Conservation (phyloP, 495 filamentous ascomycete species). For the Penicillium fimorum region DNA sequence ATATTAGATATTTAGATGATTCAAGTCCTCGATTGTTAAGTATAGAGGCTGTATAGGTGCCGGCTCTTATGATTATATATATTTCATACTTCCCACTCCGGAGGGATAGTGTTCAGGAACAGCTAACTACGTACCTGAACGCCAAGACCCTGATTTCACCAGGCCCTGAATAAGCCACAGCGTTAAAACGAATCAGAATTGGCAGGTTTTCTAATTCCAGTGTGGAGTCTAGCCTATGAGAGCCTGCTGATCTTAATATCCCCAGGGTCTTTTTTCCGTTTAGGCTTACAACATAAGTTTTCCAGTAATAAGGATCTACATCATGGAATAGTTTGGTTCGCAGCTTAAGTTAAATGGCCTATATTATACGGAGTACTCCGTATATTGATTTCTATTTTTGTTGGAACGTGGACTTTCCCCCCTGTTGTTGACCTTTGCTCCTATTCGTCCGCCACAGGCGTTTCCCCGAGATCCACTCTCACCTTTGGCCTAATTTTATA, state of each 20-base stretch:
- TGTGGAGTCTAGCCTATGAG: background rate
- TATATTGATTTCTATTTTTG: background rate
- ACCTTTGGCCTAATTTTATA: background rate
- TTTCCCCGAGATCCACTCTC: slow-evolving; percentile 2
- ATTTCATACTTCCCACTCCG: no score
- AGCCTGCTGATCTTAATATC: slow-evolving; percentile 1
- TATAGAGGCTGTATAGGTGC: background rate
- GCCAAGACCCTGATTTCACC: background rate
- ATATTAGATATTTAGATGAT: no score
- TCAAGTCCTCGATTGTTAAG: background rate
- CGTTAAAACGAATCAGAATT: slow-evolving; percentile 1
- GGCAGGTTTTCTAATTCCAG: background rate
- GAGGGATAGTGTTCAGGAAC: no score
- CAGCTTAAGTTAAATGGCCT: background rate
- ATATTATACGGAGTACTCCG: background rate
- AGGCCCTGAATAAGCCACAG: background rate
- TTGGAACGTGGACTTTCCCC: background rate
- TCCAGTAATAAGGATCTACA: background rate
- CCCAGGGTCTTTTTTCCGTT: background rate
- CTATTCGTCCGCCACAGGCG: background rate
- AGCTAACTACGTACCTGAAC: background rate
- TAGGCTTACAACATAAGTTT: background rate
- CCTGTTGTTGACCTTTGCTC: background rate
- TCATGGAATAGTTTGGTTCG: background rate
- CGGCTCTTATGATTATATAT: no score